A percentile compares a stretch with the other conserved stretches of the same genome.
Conservation (phyloP, 176 grass and related monocot species). For the Phoenix dactylifera region DNA sequence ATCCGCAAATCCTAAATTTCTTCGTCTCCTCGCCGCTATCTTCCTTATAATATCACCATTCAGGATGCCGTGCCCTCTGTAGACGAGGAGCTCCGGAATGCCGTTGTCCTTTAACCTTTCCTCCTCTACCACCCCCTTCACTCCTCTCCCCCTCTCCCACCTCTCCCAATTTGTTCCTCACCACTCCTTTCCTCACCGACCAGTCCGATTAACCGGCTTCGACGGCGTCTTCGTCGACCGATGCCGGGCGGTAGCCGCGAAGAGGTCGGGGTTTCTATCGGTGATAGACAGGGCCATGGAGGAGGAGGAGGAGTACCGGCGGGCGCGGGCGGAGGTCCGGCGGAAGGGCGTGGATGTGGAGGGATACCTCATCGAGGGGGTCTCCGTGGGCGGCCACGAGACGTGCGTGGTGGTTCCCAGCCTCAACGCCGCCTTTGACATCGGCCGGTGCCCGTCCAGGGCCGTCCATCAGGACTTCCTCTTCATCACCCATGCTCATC, state of each 20-base stretch:
- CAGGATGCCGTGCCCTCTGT: too few species aligned
- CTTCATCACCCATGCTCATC: slow-evolving; percentile 94
- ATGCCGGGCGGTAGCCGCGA: slow-evolving; percentile 31
- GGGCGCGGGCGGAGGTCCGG: slow-evolving; percentile 70
- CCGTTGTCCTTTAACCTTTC: neutral
- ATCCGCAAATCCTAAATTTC: too few species aligned
- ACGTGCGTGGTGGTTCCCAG: slow-evolving; percentile 68
- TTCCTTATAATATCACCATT: too few species aligned
- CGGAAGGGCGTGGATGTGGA: slow-evolving; percentile 80
- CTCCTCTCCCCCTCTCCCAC: slow-evolving; percentile 11
- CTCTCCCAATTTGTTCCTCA: neutral
- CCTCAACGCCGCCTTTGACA: slow-evolving; percentile 83
- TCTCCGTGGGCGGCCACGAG: slow-evolving; percentile 90
- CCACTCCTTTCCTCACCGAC: neutral
- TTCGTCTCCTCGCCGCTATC: too few species aligned
- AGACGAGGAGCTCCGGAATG: neutral
- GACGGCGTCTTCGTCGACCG: neutral
- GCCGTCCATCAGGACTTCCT: slow-evolving; percentile 84
- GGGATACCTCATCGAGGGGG: slow-evolving; percentile 65
- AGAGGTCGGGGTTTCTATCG: slow-evolving; percentile 54
- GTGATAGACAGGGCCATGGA: slow-evolving; percentile 65
- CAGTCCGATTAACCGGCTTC: slow-evolving; percentile 1
- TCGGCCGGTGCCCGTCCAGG: slow-evolving; percentile 61
- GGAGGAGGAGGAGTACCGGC: slow-evolving; percentile 91
- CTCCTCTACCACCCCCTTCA: neutral